phyloP scores from a whole-genome alignment of 768 basidiomycete genomes.

The Naganishia vaughanmartiniae region DNA sequence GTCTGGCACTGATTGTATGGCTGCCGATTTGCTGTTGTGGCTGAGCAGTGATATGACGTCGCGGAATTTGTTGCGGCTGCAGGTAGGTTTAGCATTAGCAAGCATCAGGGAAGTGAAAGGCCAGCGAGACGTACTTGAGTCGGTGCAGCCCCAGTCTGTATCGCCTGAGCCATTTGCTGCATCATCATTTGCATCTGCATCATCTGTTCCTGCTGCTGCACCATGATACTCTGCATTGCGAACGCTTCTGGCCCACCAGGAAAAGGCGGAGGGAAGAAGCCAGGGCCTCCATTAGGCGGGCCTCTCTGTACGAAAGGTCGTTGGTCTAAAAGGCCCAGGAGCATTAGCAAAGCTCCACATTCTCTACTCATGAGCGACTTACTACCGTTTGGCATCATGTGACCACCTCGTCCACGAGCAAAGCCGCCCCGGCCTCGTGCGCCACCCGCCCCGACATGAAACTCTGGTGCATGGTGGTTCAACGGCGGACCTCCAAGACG shows the following conservation, averaged over 20 bases:
- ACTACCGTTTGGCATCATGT: constrained; percentile 3
- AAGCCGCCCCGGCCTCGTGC: constrained; percentile 20
- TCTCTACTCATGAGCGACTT: constrained; percentile 52
- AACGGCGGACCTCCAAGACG: constrained; percentile 29
- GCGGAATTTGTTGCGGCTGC: neutral
- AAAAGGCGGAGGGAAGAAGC: constrained; percentile 16
- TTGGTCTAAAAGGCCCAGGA: neutral
- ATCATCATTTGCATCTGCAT: constrained; percentile 82
- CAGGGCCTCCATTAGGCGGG: constrained; percentile 37
- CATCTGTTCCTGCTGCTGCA: constrained; percentile 90
- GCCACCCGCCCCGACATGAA: constrained; percentile 18
- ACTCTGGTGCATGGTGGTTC: constrained; percentile 25
- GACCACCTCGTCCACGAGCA: constrained; percentile 14
- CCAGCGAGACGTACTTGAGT: constrained; percentile 5
- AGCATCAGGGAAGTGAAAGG: neutral
- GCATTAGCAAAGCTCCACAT: constrained; percentile 68
- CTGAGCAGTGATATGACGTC: constrained; percentile 27
- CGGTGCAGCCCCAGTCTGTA: constrained; percentile 40
- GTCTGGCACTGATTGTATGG: constrained; percentile 40
- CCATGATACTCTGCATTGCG: constrained; percentile 83
- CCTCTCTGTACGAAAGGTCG: constrained; percentile 42
- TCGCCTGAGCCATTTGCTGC: constrained; percentile 55
- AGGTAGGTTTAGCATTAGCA: no score
- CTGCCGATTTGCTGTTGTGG: constrained; percentile 38
- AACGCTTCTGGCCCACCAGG: constrained; percentile 62